Evolutionary conservation across 805 yeast species (phyloP).

Genomic region (Schwanniomyces sp.): DNA sequence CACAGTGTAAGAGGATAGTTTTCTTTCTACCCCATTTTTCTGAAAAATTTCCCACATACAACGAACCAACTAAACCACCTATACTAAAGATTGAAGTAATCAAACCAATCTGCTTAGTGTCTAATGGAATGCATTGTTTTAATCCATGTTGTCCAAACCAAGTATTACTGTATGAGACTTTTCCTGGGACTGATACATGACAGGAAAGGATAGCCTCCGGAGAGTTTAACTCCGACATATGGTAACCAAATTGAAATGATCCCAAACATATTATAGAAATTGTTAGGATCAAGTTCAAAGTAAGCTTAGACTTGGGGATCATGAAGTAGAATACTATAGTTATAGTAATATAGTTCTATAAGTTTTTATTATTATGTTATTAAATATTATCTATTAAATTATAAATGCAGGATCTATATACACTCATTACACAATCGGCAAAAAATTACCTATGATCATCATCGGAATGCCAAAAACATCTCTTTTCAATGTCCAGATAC

Average conservation of each 20-base stretch:
- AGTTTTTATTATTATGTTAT: neutral
- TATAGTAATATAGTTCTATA: neutral
- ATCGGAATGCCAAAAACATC: conserved; percentile 96
- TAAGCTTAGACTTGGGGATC: conserved; percentile 10
- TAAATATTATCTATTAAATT: neutral
- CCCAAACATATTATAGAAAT: conserved; percentile 69
- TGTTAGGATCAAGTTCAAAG: conserved; percentile 39
- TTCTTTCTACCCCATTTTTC: conserved; percentile 64
- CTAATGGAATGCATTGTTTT: conserved; percentile 57
- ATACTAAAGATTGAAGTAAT: conserved; percentile 77
- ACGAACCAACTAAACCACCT: conserved; percentile 81
- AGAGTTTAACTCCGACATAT: conserved; percentile 92
- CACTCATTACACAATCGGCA: conserved; percentile 60
- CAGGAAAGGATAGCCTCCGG: conserved; percentile 76
- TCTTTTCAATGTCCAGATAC: conserved; percentile 90
- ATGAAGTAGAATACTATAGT: neutral
- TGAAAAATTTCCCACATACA: conserved; percentile 64
- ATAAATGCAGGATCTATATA: conserved; percentile 1
- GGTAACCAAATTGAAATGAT: conserved; percentile 89
- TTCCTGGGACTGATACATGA: conserved; percentile 28
- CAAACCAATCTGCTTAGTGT: conserved; percentile 60
- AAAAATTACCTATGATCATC: conserved; percentile 93
- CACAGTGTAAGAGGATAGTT: conserved; percentile 51
- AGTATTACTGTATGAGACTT: conserved; percentile 29
- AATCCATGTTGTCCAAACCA: conserved; percentile 42